A percentile compares a stretch with the other conserved stretches of the same genome.
Evolutionary conservation across 2,329 filamentous ascomycete species (phyloP).

Genomic region (Trematosphaeria pertusa): DNA sequence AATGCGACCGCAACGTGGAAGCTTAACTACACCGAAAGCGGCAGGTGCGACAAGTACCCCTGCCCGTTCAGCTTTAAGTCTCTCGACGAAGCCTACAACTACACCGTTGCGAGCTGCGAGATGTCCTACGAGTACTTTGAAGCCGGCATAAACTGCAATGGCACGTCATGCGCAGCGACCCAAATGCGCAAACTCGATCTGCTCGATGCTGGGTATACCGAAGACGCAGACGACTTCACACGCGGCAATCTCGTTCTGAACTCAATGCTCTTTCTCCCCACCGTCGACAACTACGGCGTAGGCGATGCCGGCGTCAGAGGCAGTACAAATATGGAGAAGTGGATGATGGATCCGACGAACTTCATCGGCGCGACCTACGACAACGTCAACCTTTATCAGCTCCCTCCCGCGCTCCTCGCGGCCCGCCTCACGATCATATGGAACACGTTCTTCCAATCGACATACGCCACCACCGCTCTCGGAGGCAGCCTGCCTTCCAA

Average conservation of each 20-base stretch:
- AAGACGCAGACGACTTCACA: conserved; percentile 13
- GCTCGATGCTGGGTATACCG: conserved; percentile 21
- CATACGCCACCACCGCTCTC: conserved; percentile 31
- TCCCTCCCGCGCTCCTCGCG: conserved; percentile 23
- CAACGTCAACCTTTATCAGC: conserved; percentile 27
- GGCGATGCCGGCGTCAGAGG: conserved; percentile 13
- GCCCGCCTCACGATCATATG: conserved; percentile 32
- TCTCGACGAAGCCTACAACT: neutral
- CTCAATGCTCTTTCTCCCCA: conserved; percentile 18
- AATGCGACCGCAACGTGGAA: conserved; percentile 26
- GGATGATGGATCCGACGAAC: conserved; percentile 26
- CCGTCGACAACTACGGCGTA: conserved; percentile 26
- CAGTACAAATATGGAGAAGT: conserved; percentile 34
- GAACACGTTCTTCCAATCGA: conserved; percentile 38
- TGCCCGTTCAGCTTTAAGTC: conserved; percentile 29
- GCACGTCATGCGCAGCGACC: conserved; percentile 20
- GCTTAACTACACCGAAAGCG: conserved; percentile 7
- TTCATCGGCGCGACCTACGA: conserved; percentile 26
- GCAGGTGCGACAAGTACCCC: conserved; percentile 23
- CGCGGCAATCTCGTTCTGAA: conserved; percentile 13
- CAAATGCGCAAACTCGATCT: conserved; percentile 30
- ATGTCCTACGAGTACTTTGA: conserved; percentile 28
- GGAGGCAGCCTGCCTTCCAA: conserved; percentile 29
- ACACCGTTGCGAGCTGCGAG: conserved; percentile 25
- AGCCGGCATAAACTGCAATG: conserved; percentile 27